Percentiles rank a stretch among this genome's conserved stretches.
Evolutionary conservation across 352 stramenopile species (phyloP).

Genomic region (Phytophthora colocasiae): DNA sequence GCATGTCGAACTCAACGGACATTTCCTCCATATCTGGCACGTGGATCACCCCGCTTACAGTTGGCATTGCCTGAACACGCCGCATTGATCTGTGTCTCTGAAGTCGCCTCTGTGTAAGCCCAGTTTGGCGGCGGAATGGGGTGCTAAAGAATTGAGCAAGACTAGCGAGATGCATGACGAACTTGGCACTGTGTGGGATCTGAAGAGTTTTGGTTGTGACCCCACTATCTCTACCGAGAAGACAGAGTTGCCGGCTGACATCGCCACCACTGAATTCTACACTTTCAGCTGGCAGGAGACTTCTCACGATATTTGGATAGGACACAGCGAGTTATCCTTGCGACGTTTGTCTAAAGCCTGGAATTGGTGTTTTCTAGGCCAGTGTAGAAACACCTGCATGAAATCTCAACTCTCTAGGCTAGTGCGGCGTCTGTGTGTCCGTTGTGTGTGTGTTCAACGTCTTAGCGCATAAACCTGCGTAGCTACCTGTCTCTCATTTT

Average conservation of each 20-base stretch:
- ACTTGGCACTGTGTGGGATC: not conserved
- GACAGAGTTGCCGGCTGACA: not conserved
- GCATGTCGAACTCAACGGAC: slow-evolving; percentile 31
- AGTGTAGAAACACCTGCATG: slow-evolving; percentile 2
- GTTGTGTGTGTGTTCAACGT: too few species aligned
- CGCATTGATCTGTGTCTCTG: not conserved
- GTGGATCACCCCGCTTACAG: not conserved
- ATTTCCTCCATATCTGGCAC: not conserved
- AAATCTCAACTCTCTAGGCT: too few species aligned
- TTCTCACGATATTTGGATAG: slow-evolving; percentile 5
- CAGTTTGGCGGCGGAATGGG: not conserved
- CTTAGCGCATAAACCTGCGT: too few species aligned
- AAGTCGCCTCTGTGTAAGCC: not conserved
- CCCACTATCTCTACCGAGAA: not conserved
- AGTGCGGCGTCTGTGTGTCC: too few species aligned
- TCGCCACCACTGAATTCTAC: slow-evolving; percentile 2
- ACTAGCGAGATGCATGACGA: slow-evolving; percentile 1
- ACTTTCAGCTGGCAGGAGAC: not conserved
- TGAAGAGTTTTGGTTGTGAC: slow-evolving; percentile 5
- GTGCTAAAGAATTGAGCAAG: slow-evolving; percentile 11
- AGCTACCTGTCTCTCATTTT: too few species aligned
- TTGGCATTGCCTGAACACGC: not conserved
- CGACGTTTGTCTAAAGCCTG: not conserved
- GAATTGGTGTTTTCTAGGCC: not conserved
- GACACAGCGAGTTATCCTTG: not conserved